Evolutionary conservation across 768 basidiomycete species (phyloP).

Genomic region (Serendipita vermifera): DNA sequence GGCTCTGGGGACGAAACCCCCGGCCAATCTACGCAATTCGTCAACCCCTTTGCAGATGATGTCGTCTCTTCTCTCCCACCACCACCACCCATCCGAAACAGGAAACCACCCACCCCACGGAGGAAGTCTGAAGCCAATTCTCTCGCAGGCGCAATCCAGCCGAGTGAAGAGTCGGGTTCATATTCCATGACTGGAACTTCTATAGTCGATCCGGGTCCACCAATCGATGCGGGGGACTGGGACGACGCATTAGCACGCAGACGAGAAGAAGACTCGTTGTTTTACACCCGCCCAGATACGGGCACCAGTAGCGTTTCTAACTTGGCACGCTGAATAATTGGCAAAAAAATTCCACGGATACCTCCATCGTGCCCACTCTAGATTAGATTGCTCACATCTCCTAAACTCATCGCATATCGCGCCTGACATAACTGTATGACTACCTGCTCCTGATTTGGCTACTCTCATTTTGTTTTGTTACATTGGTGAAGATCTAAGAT

Average conservation of each 20-base stretch:
- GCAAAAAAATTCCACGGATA: not conserved
- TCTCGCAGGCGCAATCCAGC: not conserved
- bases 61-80: not conserved
- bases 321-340: not conserved
- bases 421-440: not conserved
- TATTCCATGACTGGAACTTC: not conserved
- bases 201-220: not conserved
- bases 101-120: not conserved
- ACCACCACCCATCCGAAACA: not conserved
- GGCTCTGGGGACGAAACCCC: not conserved
- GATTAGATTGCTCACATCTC: not conserved
- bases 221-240: not conserved
- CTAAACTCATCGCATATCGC: not conserved
- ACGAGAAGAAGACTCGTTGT: not conserved
- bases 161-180: not conserved
- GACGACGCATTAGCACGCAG: not conserved
- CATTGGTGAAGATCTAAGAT: no score
- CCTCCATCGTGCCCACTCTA: not conserved
- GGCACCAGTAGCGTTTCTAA: not conserved
- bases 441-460: no score
- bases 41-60: not conserved
- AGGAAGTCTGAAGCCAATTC: constrained; percentile 1
- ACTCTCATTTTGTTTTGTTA: no score
- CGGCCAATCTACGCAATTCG: not conserved
- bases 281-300: not conserved